Percentiles rank a stretch among this genome's conserved stretches.
These are phyloP conservation scores for Fusarium guadeloupense DNA, from an alignment of 2,329 filamentous ascomycete genomes.

Conservation along the genomic window DNA sequence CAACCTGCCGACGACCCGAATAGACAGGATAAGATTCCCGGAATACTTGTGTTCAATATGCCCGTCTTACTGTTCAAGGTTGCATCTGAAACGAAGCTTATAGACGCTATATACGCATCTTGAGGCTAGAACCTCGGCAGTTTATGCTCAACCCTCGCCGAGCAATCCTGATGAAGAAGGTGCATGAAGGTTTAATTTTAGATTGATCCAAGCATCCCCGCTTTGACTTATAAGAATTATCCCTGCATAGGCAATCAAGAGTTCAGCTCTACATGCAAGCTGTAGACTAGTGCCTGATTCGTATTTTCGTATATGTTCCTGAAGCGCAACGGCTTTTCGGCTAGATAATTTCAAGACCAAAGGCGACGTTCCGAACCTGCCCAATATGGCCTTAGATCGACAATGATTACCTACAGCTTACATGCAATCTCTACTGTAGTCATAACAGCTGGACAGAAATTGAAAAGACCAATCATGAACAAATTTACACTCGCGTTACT, in stretches of 20 bases:
- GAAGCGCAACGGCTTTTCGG: too few species aligned
- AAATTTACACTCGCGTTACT: too few species aligned
- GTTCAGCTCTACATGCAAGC: too few species aligned
- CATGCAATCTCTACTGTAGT: too few species aligned
- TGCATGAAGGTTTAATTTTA: neutral
- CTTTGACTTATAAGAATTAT: neutral
- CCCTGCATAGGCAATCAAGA: neutral
- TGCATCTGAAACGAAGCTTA: neutral
- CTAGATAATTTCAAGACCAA: too few species aligned
- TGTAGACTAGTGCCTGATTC: too few species aligned
- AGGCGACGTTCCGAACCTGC: too few species aligned
- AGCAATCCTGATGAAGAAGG: neutral
- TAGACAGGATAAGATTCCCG: neutral
- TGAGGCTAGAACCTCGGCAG: neutral
- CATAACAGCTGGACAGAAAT: too few species aligned
- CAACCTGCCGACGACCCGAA: neutral
- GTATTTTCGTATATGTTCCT: too few species aligned
- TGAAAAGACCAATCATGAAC: too few species aligned
- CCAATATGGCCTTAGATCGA: too few species aligned
- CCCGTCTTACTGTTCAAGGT: constrained; percentile 1
- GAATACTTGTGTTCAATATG: neutral
- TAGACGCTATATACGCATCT: neutral
- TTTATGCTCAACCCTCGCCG: neutral
- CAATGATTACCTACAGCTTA: too few species aligned
- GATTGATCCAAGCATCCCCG: neutral